Evolutionary conservation across 1,139 yeast genomes (phyloP), one percentile per base, ranked within the genome.

Genomic region (Eremothecium sinecaudum): DNA sequence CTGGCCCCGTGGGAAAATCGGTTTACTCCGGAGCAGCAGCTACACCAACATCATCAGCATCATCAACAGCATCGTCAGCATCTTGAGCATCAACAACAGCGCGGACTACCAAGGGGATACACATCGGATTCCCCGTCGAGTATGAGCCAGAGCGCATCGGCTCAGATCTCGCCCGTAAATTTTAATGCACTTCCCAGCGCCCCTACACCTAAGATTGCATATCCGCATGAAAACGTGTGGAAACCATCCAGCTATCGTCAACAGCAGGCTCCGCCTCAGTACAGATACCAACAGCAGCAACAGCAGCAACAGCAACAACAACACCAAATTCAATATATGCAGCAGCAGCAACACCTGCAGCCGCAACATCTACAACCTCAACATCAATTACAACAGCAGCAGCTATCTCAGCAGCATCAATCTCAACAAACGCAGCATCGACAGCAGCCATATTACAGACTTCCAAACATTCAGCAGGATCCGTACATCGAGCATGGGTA

Each of bases 301-400:
- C 25, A 6, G 36, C 50, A 35, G 37, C 42, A 35, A 24, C 36
- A 34, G 32, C 40, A 32, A 24, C 45, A 19, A 31, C 44, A 39
- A 5, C 34, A n/a, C 10, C 36, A 18, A 14, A 42, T 28, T 18
- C 32, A 38, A 5, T 15, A 25, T 12, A 36, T 37, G 5, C 46
- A 44, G 19, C 24, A 43, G 15, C 25, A 32, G 11, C 30, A 20
- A 13, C 42, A 39, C 20, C 36, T 19, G 19, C 43, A 28, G 24
- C 16, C 18, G 20, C 23, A 18, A 19, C 40, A 27, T n/a, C 34
- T 27, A 13, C 31, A 33, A 10, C 38, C 24, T 11, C 22, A 15
- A 15, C 34, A 12, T 13, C 17, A 17, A 7, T 24, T 24, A 7
- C 28, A 12, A 7, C 33, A 31, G 11, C 15, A 17, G 13, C 24